A percentile compares a stretch with the other conserved stretches of the same genome.
Evolutionary conservation across 78 protist genomes (phyloP).

Genomic region (Paratrimastix pyriformis): DNA sequence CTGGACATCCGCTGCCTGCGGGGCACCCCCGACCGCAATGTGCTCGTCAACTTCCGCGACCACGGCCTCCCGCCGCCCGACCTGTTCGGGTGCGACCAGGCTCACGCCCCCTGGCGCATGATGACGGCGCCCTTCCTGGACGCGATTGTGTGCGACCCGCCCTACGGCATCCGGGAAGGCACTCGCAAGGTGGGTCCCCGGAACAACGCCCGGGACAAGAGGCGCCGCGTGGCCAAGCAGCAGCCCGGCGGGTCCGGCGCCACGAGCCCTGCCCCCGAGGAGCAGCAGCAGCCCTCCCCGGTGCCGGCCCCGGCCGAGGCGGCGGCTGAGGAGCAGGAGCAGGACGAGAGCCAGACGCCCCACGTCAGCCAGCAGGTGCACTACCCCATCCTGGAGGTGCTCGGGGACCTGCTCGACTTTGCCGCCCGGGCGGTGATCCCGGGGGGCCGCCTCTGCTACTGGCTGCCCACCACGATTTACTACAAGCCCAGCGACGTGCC

Average conservation of each 20-base stretch:
- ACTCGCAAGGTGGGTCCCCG: slow-evolving; percentile 43
- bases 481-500: slow-evolving; percentile 21
- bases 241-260: too few species aligned
- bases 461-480: slow-evolving; percentile 55
- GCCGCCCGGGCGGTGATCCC: slow-evolving; percentile 45
- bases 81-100: slow-evolving; percentile 25
- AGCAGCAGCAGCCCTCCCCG: too few species aligned
- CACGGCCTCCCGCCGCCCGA: slow-evolving; percentile 9
- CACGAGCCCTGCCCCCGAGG: too few species aligned
- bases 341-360: too few species aligned
- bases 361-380: too few species aligned
- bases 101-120: slow-evolving; percentile 24
- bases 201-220: not conserved
- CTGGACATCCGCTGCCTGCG: slow-evolving; percentile 50
- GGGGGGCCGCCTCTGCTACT: slow-evolving; percentile 59
- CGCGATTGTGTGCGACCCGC: slow-evolving; percentile 51
- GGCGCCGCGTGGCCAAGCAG: too few species aligned
- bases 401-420: slow-evolving; percentile 34
- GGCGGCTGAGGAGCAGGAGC: too few species aligned
- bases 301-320: too few species aligned
- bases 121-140: slow-evolving; percentile 26
- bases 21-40: slow-evolving; percentile 32
- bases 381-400: slow-evolving; percentile 1
- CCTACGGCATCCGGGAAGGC: slow-evolving; percentile 62
- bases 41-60: slow-evolving; percentile 41